phyloP scores from a whole-genome alignment of 2,329 filamentous ascomycete genomes.

The Emericellopsis atlantica region DNA sequence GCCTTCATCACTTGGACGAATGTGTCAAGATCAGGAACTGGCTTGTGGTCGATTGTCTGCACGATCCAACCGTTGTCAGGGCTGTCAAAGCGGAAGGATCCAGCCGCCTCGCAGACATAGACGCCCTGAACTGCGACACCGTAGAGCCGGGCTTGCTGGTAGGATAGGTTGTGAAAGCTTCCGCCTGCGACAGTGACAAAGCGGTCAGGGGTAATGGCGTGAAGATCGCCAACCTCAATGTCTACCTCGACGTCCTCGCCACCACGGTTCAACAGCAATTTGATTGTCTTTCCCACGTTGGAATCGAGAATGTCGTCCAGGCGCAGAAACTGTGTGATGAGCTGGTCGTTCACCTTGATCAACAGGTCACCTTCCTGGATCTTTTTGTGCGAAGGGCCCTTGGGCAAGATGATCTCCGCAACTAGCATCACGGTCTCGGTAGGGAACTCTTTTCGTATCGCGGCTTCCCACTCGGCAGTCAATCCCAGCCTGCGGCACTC shows the following conservation, averaged over 20 bases:
- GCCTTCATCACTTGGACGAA: constrained; percentile 85
- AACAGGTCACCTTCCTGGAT: constrained; percentile 91
- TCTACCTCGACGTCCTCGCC: constrained; percentile 79
- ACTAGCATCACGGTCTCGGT: constrained; percentile 95
- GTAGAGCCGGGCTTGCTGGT: constrained; percentile 93
- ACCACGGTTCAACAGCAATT: constrained; percentile 74
- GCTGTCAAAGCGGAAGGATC: constrained; percentile 89
- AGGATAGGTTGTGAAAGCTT: constrained; percentile 92
- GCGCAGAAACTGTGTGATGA: constrained; percentile 85
- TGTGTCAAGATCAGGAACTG: constrained; percentile 72
- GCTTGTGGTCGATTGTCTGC: constrained; percentile 83
- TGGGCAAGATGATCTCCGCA: constrained; percentile 84
- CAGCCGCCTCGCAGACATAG: constrained; percentile 87
- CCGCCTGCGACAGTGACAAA: constrained; percentile 91
- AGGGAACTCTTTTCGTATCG: constrained; percentile 71
- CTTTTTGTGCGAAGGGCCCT: constrained; percentile 76
- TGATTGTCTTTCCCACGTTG: constrained; percentile 67
- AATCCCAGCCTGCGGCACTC: constrained; percentile 86
- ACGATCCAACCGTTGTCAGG: constrained; percentile 89
- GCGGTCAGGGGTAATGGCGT: constrained; percentile 88
- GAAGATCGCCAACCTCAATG: constrained; percentile 76
- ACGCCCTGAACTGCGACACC: constrained; percentile 87
- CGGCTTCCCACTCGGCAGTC: constrained; percentile 73
- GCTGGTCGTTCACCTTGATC: constrained; percentile 83
- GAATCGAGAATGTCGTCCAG: constrained; percentile 88